Conservation (phyloP, 31 red algal genomes). For the Porphyra umbilicalis region DNA sequence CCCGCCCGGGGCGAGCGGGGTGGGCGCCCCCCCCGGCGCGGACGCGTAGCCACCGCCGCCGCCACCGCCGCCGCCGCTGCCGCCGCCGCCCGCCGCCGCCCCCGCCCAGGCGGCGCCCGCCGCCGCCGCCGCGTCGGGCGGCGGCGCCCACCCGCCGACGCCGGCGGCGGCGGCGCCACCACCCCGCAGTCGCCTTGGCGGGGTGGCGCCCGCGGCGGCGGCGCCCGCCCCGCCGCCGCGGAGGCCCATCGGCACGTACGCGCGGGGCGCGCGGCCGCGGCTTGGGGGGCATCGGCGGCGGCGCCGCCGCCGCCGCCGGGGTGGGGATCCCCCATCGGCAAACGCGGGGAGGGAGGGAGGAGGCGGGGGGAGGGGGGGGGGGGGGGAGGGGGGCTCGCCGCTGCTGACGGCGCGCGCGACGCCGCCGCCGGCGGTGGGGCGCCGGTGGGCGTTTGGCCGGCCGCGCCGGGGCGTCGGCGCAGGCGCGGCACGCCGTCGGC, state of each 20-base stretch:
- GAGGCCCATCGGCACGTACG: neutral
- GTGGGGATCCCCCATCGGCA: neutral
- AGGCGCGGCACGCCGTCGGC: no score
- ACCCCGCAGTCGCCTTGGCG: neutral
- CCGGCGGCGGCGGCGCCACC: no score
- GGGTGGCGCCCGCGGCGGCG: neutral
- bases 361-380: neutral
- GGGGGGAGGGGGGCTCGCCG: neutral
- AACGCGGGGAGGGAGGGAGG: neutral
- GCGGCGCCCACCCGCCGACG: neutral
- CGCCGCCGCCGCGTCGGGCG: neutral
- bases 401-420: no score
- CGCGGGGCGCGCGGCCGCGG: neutral
- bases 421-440: no score
- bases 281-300: neutral
- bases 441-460: no score
- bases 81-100: neutral
- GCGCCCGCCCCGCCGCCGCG: neutral
- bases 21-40: neutral
- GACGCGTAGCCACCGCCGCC: neutral
- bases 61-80: neutral
- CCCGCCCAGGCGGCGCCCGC: neutral
- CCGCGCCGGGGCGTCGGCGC: no score
- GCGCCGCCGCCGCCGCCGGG: neutral
- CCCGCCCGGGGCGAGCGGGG: neutral